Base-by-base conservation (phyloP, 2,329 filamentous ascomycete species). In the Exophiala aquamarina region DNA sequence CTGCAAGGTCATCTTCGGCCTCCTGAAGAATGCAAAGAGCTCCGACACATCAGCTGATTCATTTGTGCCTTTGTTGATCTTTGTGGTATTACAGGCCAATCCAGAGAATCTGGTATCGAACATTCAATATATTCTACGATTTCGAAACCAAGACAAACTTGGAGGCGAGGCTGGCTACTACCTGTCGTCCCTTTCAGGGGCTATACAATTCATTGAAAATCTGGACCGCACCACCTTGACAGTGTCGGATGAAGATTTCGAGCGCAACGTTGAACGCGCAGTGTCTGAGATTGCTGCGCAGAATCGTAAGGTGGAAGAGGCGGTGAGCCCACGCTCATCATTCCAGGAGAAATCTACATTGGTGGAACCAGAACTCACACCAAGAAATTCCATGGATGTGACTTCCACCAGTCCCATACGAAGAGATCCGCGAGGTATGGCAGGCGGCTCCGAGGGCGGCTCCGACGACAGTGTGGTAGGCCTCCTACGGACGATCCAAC, bases 111-210 rank as follows among this genome's bases (percentile, higher is more conserved):
- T 98, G 26, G 91, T 97, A 19, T 96, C 91, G 49, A 98, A 98
- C 66, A 89, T 98, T 3, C 93, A 98, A 68, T 98, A 98, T 67
- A 97, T 98, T 55, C 75, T 97, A 41, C 84, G 94, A 36, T 98
- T 98, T 72, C 83, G 93, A 41, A 96, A 97, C 62, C 93, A 96
- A 68, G 93, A 98, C 43, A 97, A 97, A 66, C 82, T 98, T 1
- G 88, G 87, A 18, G 93, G 93, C n/a, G 93, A 98, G 73, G 92
- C 93, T 11, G 93, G 93, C 10, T 98, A 98, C 69, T 98, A 98
- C 68, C 81, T 98, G 45, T 97, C 92, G 23, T 97, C 93, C 6
- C 72, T 98, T 58, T 66, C 57, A 50, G 93, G 93, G 43, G 93
- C 90, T 31, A 86, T 98, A 40, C 90, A 95, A 61, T 98, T 98